Percentiles rank a stretch among this genome's conserved stretches.
Conservation (phyloP, 2,329 filamentous ascomycete genomes). For the Colletotrichum shisoi region DNA sequence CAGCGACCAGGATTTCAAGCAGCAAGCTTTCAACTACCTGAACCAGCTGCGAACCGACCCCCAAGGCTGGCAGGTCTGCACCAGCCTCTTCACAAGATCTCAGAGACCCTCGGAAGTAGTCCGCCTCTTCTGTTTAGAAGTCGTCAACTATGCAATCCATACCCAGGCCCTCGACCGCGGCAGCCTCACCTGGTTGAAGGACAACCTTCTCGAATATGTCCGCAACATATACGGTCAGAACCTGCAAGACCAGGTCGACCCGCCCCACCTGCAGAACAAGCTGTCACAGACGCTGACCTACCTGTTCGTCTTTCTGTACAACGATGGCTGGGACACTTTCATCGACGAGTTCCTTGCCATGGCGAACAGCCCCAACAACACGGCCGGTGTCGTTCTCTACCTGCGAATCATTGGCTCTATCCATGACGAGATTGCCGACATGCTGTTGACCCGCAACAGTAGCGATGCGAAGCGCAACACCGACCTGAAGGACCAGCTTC, state of each 20-base stretch:
- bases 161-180: constrained; percentile 76
- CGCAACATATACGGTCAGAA: constrained; percentile 74
- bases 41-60: constrained; percentile 81
- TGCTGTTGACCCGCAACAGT: constrained; percentile 79
- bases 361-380: constrained; percentile 69
- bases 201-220: constrained; percentile 82
- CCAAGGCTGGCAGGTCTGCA: constrained; percentile 89
- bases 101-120: constrained; percentile 83
- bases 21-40: constrained; percentile 82
- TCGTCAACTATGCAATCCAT: constrained; percentile 91
- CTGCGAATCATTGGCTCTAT: constrained; percentile 87
- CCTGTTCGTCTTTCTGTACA: constrained; percentile 88
- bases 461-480: constrained; percentile 85
- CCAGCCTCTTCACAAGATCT: constrained; percentile 81
- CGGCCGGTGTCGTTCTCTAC: constrained; percentile 81
- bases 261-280: constrained; percentile 88
- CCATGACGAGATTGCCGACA: constrained; percentile 96
- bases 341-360: constrained; percentile 88
- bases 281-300: constrained; percentile 94
- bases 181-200: constrained; percentile 78
- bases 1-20: constrained; percentile 77
- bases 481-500: constrained; percentile 88
- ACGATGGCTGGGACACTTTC: constrained; percentile 85
- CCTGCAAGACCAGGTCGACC: constrained; percentile 69
- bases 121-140: constrained; percentile 86